Evolutionary conservation across 2,329 filamentous ascomycete species (phyloP).

Genomic region (Apiospora hydei): DNA sequence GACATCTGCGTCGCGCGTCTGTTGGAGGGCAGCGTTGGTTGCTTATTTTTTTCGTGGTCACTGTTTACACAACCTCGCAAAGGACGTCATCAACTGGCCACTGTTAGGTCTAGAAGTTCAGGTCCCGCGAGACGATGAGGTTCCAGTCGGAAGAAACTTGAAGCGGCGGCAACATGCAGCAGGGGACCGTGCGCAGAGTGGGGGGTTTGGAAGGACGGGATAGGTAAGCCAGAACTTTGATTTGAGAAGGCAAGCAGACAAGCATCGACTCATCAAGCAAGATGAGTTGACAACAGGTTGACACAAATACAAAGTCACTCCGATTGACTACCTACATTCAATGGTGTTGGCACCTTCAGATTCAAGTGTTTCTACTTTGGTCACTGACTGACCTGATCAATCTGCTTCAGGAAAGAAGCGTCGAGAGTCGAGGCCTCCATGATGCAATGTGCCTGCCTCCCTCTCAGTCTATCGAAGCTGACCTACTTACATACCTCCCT

Average conservation of each 20-base stretch:
- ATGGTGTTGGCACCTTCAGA: too few species aligned
- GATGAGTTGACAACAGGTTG: not conserved
- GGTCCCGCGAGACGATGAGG: not conserved
- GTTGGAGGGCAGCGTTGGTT: not conserved
- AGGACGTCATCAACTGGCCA: constrained; percentile 15
- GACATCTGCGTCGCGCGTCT: constrained; percentile 11
- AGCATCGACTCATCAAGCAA: not conserved
- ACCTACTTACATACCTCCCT: not conserved
- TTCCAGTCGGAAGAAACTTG: constrained; percentile 30
- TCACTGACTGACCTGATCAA: not conserved
- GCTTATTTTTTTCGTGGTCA: constrained; percentile 1
- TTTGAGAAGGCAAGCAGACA: not conserved
- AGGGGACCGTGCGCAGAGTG: constrained; percentile 8
- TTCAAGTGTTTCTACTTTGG: too few species aligned
- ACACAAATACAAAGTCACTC: not conserved
- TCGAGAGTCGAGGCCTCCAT: not conserved
- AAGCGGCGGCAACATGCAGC: constrained; percentile 25
- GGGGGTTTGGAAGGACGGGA: not conserved
- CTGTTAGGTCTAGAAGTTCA: not conserved
- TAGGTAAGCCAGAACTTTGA: not conserved
- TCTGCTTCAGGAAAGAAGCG: not conserved
- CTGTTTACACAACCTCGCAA: constrained; percentile 11
- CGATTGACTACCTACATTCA: too few species aligned
- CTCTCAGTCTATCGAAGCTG: not conserved
- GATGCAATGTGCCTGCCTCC: not conserved